Evolutionary conservation across 2,329 filamentous ascomycete genomes (phyloP).

Genomic region (Cladobotryum protrusum): DNA sequence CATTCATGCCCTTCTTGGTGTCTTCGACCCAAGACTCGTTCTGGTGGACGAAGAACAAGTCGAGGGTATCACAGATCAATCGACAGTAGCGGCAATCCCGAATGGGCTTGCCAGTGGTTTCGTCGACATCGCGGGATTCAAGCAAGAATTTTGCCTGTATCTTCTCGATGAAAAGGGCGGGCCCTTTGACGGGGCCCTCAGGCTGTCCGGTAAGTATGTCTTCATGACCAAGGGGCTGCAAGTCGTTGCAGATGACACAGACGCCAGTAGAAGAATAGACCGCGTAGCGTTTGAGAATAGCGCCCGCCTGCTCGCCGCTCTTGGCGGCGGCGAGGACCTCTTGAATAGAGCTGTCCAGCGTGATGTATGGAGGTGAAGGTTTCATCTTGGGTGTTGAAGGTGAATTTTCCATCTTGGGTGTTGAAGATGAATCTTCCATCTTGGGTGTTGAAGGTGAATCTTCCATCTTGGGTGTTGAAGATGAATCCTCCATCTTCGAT

Average conservation of each 20-base stretch:
- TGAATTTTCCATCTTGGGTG: too few species aligned
- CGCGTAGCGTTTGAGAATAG: too few species aligned
- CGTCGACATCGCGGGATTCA: neutral
- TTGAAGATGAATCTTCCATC: too few species aligned
- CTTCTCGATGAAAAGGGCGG: neutral
- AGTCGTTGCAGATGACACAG: constrained; percentile 7
- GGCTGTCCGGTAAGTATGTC: neutral
- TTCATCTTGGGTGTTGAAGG: too few species aligned
- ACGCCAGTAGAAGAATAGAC: neutral
- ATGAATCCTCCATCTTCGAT: too few species aligned
- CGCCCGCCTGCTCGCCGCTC: too few species aligned
- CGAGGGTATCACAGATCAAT: constrained; percentile 2
- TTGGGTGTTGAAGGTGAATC: too few species aligned
- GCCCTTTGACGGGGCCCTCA: neutral
- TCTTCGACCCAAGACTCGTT: constrained; percentile 1
- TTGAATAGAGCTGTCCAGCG: too few species aligned
- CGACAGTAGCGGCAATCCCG: constrained; percentile 7
- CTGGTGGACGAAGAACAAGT: constrained; percentile 2
- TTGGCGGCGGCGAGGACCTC: too few species aligned
- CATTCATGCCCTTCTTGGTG: neutral
- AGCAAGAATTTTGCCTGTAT: neutral
- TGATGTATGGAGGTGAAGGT: too few species aligned
- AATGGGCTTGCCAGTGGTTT: neutral
- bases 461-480: too few species aligned
- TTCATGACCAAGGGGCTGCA: constrained; percentile 1